These are phyloP conservation scores for Fusarium miscanthi DNA, from an alignment of 2,329 filamentous ascomycete species.

Conservation along the genomic window DNA sequence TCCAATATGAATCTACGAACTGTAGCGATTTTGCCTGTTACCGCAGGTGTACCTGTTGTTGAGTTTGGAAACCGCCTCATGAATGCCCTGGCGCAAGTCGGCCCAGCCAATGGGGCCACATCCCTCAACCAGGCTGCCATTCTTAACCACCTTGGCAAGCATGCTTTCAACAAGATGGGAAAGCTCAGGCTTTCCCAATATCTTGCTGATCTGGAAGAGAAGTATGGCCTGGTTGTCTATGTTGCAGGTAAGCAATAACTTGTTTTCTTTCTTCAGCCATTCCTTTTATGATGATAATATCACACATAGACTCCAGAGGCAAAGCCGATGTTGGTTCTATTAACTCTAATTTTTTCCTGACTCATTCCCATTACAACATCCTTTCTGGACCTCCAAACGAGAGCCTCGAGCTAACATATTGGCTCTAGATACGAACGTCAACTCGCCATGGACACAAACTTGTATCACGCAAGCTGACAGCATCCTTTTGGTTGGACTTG, in stretches of 20 bases:
- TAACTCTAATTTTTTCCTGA: slow-evolving; percentile 78
- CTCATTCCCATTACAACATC: background rate
- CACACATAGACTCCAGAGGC: slow-evolving; percentile 58
- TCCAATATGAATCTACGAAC: slow-evolving; percentile 94
- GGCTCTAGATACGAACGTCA: slow-evolving; percentile 87
- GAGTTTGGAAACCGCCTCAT: slow-evolving; percentile 93
- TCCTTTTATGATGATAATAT: slow-evolving; percentile 62
- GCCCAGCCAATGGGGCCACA: slow-evolving; percentile 88
- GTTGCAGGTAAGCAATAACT: slow-evolving; percentile 74
- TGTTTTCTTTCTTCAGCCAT: slow-evolving; percentile 6
- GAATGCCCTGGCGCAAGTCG: slow-evolving; percentile 88
- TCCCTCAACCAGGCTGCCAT: slow-evolving; percentile 94
- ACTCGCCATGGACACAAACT: slow-evolving; percentile 97
- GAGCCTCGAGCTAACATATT: slow-evolving; percentile 44
- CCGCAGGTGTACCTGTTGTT: slow-evolving; percentile 89
- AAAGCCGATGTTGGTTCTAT: slow-evolving; percentile 65
- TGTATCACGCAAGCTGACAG: slow-evolving; percentile 98
- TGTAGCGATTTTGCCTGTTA: slow-evolving; percentile 90
- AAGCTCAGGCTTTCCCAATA: slow-evolving; percentile 97
- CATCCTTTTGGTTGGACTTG: slow-evolving; percentile 90
- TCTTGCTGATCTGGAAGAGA: slow-evolving; percentile 94
- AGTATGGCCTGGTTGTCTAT: slow-evolving; percentile 94
- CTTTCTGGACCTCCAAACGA: slow-evolving; percentile 8
- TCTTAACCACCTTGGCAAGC: slow-evolving; percentile 91
- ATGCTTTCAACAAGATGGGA: slow-evolving; percentile 97